Conservation (phyloP, 2,329 filamentous ascomycete species). For the Ophiostoma sp. region DNA sequence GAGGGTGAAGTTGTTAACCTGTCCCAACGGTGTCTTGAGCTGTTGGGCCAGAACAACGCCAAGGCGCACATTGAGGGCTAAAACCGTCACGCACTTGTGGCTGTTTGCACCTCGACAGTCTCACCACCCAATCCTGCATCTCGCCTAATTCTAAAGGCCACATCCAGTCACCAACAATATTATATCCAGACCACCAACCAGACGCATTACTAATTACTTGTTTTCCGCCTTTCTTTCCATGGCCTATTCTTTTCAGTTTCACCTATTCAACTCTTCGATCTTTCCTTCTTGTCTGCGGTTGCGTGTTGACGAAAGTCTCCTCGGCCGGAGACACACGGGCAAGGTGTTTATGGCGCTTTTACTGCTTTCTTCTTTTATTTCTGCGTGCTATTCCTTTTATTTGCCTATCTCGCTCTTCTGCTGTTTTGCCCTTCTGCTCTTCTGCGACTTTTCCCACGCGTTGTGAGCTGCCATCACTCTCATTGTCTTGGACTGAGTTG, state of each 20-base stretch:
- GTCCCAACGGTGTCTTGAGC: slow-evolving; percentile 82
- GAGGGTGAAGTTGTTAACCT: slow-evolving; percentile 90
- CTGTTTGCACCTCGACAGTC: neutral
- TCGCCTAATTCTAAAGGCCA: neutral
- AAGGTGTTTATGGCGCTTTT: slow-evolving; percentile 43
- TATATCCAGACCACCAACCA: slow-evolving; percentile 16
- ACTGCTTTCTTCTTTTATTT: neutral
- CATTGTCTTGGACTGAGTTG: neutral
- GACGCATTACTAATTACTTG: slow-evolving; percentile 18
- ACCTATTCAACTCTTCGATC: slow-evolving; percentile 16
- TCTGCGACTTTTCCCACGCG: neutral
- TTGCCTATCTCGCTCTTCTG: neutral
- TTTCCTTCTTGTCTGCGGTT: slow-evolving; percentile 5
- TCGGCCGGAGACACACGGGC: slow-evolving; percentile 28
- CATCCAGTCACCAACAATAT: neutral
- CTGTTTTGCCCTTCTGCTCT: neutral
- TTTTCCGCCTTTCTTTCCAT: slow-evolving; percentile 1
- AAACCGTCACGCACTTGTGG: slow-evolving; percentile 26
- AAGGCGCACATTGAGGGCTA: slow-evolving; percentile 80
- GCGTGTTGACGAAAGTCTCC: slow-evolving; percentile 14
- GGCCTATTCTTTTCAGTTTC: neutral
- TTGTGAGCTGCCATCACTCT: neutral
- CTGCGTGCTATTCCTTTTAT: neutral
- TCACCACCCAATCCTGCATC: neutral
- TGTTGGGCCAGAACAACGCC: slow-evolving; percentile 68